Conservation (phyloP, 352 stramenopile species). For the Blastocystis sp. region DNA sequence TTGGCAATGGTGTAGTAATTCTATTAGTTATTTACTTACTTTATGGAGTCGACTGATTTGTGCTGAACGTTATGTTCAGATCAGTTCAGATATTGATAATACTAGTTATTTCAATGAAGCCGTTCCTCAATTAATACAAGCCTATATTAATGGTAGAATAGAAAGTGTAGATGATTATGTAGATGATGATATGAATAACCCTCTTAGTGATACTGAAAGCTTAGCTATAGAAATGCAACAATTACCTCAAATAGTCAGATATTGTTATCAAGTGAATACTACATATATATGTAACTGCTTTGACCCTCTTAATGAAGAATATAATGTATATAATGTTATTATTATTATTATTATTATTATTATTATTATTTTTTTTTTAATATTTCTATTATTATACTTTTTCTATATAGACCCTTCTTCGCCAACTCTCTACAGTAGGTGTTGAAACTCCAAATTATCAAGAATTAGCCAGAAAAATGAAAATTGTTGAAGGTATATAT, state of each 20-base stretch:
- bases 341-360: too few relatives aligned
- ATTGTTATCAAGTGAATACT: too few relatives aligned
- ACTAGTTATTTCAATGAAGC: not conserved
- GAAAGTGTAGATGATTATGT: constrained; percentile 7
- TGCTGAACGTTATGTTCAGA: constrained; percentile 26
- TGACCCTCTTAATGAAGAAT: too few relatives aligned
- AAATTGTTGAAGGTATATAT: too few relatives aligned
- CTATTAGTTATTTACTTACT: constrained; percentile 27
- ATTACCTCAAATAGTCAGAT: constrained; percentile 29
- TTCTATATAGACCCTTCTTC: too few relatives aligned
- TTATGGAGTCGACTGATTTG: constrained; percentile 28
- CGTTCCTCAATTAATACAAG: constrained; percentile 10
- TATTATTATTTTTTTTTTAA: too few relatives aligned
- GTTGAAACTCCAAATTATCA: too few relatives aligned
- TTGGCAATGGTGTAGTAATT: constrained; percentile 33
- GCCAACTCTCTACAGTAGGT: too few relatives aligned
- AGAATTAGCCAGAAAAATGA: too few relatives aligned
- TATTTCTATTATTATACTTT: too few relatives aligned
- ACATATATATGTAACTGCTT: too few relatives aligned
- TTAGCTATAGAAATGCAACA: constrained; percentile 24
- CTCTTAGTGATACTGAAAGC: constrained; percentile 21
- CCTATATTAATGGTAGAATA: constrained; percentile 22
- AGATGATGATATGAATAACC: constrained; percentile 3
- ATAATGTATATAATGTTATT: too few relatives aligned
- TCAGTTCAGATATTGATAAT: constrained; percentile 3